Evolutionary conservation across 768 basidiomycete genomes (phyloP), one percentile per base, ranked within the genome.

Genomic region (Trichaptum fuscoviolaceum): DNA sequence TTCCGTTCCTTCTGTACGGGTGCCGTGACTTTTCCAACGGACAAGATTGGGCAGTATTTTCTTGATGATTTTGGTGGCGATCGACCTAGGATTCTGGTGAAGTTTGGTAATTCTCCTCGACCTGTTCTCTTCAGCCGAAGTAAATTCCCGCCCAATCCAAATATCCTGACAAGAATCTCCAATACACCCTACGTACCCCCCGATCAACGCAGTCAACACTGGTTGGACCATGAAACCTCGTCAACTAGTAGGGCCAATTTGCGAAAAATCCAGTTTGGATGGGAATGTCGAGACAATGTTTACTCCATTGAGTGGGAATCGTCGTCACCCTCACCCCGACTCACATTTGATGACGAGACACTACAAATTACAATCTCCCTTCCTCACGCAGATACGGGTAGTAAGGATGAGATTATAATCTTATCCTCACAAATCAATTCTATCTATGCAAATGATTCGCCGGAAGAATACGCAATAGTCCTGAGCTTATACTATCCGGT

Each of bases 301-400:
- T 81, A 84, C 67, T 91, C 88, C 20, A 73, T 84, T 58, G 87
- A 90, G 73, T 86, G 83, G 80, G 84, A 86, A 74, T 74, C 42
- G 77, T 26, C 12, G 63, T 30, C 18, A 57, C 7, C 76, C 74
- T 61, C 64, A 26, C 77, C 78, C n/a, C 26, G 57, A 17, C 69
- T 87, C 30, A 62, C 63, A 36, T 85, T 74, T 66, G 67, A 79
- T 62, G 71, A 77, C 0, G 80, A 85, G 34, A 77, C 79, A 60
- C 76, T 85, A 64, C 83, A 86, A 69, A 73, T 87, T 20, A 79
- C 80, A 7, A 74, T 87, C 61, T 71, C 67, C 26, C 71, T 82
- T 20, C 52, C 65, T 17, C 69, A 66, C 17, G 67, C 70, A 0
- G n/a, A 59, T 30, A 3, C 30, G 30, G 8, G 30, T 30, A 66